phyloP scores from a whole-genome alignment of 352 stramenopile species.

The Albugo laibachii region DNA sequence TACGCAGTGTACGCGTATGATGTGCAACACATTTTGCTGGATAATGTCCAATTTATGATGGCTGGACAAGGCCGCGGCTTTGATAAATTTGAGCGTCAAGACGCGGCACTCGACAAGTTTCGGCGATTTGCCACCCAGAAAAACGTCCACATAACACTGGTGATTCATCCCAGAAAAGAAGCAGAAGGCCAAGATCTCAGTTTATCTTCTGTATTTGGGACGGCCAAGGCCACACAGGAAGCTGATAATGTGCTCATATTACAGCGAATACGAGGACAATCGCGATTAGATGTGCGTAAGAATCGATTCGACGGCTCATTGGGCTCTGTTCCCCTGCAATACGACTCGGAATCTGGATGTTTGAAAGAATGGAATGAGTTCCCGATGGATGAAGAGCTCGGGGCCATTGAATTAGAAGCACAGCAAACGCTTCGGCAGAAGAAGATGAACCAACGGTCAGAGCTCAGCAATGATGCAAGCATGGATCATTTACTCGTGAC shows the following conservation, averaged over 20 bases:
- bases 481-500: no score
- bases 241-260: constrained; percentile 99
- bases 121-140: constrained; percentile 92
- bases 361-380: constrained; percentile 43
- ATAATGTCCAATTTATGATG: constrained; percentile 99
- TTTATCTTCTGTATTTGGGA: constrained; percentile 94
- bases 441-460: background rate
- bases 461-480: background rate
- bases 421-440: constrained; percentile 65
- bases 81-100: constrained; percentile 81
- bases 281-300: constrained; percentile 93
- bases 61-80: constrained; percentile 63
- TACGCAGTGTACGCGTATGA: constrained; percentile 96
- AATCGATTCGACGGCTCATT: constrained; percentile 88
- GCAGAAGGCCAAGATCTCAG: constrained; percentile 83
- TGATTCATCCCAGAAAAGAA: constrained; percentile 98
- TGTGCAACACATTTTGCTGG: constrained; percentile 96
- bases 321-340: constrained; percentile 73
- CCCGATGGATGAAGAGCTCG: constrained; percentile 45
- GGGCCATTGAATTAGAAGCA: constrained; percentile 45
- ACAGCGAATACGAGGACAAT: constrained; percentile 75
- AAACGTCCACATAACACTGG: constrained; percentile 96
- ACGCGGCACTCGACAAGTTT: constrained; percentile 92
- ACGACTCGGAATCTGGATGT: constrained; percentile 45
- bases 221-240: constrained; percentile 98